Conservation (phyloP, 2,329 filamentous ascomycete genomes). For the Neocucurbitaria cava region DNA sequence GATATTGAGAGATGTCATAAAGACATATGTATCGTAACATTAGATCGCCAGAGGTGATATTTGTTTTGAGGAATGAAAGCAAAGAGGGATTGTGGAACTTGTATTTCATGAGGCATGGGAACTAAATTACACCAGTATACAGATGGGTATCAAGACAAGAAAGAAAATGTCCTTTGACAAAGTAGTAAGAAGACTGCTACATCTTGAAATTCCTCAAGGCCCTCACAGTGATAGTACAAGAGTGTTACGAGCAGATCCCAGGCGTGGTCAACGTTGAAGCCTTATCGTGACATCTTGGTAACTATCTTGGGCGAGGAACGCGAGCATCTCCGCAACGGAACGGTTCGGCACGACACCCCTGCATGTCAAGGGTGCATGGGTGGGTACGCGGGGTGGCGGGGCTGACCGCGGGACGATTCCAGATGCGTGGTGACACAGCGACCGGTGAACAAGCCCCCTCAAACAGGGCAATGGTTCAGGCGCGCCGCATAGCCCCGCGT, state of each 20-base stretch:
- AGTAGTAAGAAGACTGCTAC: background rate
- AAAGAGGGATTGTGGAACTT: too few species aligned
- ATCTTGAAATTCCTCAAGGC: background rate
- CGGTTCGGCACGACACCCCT: background rate
- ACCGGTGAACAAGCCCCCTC: conserved; percentile 1
- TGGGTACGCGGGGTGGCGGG: background rate
- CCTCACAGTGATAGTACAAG: too few species aligned
- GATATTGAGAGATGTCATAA: background rate
- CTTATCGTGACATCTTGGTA: background rate
- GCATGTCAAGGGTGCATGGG: background rate
- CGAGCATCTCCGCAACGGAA: background rate
- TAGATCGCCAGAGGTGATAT: background rate
- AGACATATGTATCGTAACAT: background rate
- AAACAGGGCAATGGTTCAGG: background rate
- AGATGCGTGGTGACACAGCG: background rate
- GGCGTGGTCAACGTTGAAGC: background rate
- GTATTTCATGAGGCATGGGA: too few species aligned
- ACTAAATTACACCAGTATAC: too few species aligned
- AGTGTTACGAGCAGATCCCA: background rate
- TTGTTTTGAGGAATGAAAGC: background rate
- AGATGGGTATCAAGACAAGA: background rate
- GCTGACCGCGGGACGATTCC: background rate
- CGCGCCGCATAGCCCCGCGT: background rate
- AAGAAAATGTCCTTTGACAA: background rate
- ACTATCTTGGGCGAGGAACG: background rate